Percentiles rank a stretch among this genome's conserved stretches.
Conservation (phyloP, 2,329 filamentous ascomycete species). For the Amauroascus verrucosus region DNA sequence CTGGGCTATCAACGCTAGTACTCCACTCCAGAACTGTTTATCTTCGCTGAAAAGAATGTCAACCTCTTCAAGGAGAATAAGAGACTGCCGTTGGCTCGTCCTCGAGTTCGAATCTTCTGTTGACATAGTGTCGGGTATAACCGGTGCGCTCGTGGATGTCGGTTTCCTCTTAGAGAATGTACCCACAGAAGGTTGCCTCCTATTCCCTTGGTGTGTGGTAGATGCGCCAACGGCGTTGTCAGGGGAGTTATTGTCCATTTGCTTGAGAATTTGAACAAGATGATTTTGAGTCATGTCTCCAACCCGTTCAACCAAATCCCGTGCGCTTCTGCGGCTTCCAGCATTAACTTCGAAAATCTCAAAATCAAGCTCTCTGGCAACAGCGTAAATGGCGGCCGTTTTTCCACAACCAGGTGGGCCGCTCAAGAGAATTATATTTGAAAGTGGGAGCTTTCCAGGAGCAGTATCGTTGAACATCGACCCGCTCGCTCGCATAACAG, state of each 20-base stretch:
- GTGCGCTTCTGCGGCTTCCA: slow-evolving; percentile 70
- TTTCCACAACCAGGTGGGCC: slow-evolving; percentile 87
- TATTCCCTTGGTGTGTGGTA: slow-evolving; percentile 43
- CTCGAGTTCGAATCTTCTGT: slow-evolving; percentile 16
- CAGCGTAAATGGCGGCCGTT: slow-evolving; percentile 81
- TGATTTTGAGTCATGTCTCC: slow-evolving; percentile 97
- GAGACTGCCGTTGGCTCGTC: slow-evolving; percentile 69
- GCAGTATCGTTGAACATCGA: slow-evolving; percentile 16
- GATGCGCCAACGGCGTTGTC: neutral
- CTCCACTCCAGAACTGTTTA: slow-evolving; percentile 82
- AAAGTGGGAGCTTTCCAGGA: slow-evolving; percentile 39
- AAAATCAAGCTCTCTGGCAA: slow-evolving; percentile 82
- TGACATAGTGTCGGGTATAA: slow-evolving; percentile 21
- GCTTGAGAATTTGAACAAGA: slow-evolving; percentile 53
- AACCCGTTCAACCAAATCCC: slow-evolving; percentile 80
- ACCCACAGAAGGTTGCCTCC: slow-evolving; percentile 67
- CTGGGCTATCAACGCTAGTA: slow-evolving; percentile 64
- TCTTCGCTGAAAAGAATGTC: slow-evolving; percentile 93
- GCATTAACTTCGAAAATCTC: slow-evolving; percentile 93
- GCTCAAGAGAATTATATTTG: slow-evolving; percentile 73
- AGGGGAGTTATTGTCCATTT: slow-evolving; percentile 22
- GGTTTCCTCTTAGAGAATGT: slow-evolving; percentile 59
- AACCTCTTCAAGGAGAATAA: slow-evolving; percentile 88
- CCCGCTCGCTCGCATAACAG: slow-evolving; percentile 34
- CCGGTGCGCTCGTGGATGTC: slow-evolving; percentile 28